A percentile compares a stretch with the other conserved stretches of the same genome.
These are phyloP conservation scores for Penicillium hesseltinei DNA, from an alignment of 2,329 filamentous ascomycete genomes.

Conservation along the genomic window DNA sequence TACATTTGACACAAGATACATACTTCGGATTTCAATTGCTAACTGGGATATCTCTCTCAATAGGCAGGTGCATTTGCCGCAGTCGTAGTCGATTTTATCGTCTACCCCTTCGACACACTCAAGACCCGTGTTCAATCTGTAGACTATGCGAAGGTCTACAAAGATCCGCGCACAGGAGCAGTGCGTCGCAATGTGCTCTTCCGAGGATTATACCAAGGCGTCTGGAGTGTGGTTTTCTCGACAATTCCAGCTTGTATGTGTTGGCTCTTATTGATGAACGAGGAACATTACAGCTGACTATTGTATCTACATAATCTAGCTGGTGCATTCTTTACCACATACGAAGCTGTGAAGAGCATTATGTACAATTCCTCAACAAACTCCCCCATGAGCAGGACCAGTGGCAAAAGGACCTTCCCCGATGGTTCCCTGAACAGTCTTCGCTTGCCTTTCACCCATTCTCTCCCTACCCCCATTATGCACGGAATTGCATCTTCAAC, in stretches of 20 bases:
- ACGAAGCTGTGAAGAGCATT: slow-evolving; percentile 70
- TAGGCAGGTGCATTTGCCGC: slow-evolving; percentile 83
- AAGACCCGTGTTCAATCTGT: slow-evolving; percentile 83
- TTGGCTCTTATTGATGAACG: background rate
- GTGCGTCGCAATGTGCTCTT: slow-evolving; percentile 59
- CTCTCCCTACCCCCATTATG: slow-evolving; percentile 65
- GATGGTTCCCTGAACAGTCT: slow-evolving; percentile 2
- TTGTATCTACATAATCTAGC: slow-evolving; percentile 47
- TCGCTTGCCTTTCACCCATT: slow-evolving; percentile 34
- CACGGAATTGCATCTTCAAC: slow-evolving; percentile 71
- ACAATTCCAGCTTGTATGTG: slow-evolving; percentile 79
- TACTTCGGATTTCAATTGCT: background rate
- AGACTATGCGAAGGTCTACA: slow-evolving; percentile 68
- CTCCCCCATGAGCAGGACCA: slow-evolving; percentile 4
- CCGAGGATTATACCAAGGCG: slow-evolving; percentile 78
- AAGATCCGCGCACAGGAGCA: slow-evolving; percentile 54
- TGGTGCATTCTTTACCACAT: slow-evolving; percentile 85
- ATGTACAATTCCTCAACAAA: slow-evolving; percentile 53
- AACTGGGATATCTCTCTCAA: background rate
- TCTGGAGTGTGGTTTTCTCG: slow-evolving; percentile 79
- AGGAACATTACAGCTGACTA: background rate
- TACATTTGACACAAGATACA: too few species aligned
- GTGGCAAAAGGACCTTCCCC: background rate
- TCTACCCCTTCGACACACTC: slow-evolving; percentile 86
- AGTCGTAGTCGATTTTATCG: slow-evolving; percentile 78